Evolutionary conservation across 2,329 filamentous ascomycete genomes (phyloP).

Genomic region (Dothideomycetes sp.): DNA sequence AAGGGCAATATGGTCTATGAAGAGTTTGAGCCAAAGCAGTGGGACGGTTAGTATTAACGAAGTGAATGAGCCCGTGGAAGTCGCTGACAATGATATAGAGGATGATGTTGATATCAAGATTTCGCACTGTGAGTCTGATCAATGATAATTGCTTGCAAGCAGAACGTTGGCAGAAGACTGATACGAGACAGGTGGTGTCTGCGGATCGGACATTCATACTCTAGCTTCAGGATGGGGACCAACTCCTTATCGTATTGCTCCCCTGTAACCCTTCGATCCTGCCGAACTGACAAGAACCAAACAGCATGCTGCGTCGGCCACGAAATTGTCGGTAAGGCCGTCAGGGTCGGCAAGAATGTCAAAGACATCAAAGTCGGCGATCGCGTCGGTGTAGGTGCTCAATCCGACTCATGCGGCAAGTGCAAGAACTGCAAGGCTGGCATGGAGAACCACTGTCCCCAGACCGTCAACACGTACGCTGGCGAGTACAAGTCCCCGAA

Average conservation of each 20-base stretch:
- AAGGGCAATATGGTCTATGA: conserved; percentile 46
- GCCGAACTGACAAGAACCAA: conserved; percentile 5
- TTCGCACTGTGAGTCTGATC: conserved; percentile 27
- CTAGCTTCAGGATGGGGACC: conserved; percentile 27
- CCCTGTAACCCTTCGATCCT: no score
- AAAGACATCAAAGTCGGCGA: conserved; percentile 21
- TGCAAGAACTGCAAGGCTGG: conserved; percentile 42
- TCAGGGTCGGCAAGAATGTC: conserved; percentile 15
- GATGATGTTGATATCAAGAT: conserved; percentile 30
- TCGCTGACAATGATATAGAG: no score
- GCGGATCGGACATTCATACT: conserved; percentile 19
- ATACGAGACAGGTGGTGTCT: no score
- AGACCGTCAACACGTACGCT: conserved; percentile 20
- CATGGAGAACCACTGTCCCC: conserved; percentile 18
- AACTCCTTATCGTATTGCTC: conserved; percentile 21
- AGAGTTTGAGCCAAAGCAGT: no score
- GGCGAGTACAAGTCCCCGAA: conserved; percentile 24
- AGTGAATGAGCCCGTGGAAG: no score
- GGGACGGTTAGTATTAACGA: no score
- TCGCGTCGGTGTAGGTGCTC: conserved; percentile 39
- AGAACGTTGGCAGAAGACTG: no score
- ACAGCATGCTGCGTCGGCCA: conserved; percentile 15
- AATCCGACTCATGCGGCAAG: conserved; percentile 35
- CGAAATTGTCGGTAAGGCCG: conserved; percentile 17
- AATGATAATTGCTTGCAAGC: no score